Evolutionary conservation across 106 monocot genomes (phyloP).

Genomic region (Dendrobium chrysotoxum): DNA sequence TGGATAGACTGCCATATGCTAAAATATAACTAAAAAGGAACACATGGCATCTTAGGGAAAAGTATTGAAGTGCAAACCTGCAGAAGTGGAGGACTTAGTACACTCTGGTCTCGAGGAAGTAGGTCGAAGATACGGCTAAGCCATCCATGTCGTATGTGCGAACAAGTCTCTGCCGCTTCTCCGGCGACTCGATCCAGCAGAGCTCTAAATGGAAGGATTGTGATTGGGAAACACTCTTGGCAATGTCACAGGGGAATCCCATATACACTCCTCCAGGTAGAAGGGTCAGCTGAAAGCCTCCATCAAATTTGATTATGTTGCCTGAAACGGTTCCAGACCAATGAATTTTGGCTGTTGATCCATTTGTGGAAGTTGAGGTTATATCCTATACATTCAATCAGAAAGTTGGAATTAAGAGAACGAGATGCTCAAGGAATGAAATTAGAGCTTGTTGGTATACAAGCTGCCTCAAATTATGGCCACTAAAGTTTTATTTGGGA

Average conservation of each 20-base stretch:
- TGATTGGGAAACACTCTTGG: conserved; percentile 56
- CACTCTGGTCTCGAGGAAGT: conserved; percentile 63
- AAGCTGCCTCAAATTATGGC: no score
- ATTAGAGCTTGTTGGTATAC: neutral
- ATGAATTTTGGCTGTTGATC: conserved; percentile 53
- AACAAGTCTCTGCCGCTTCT: conserved; percentile 74
- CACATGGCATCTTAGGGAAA: no score
- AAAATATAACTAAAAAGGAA: no score
- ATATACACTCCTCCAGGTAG: conserved; percentile 91
- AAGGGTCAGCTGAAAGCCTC: conserved; percentile 75
- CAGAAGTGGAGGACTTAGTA: conserved; percentile 6
- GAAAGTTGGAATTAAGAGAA: neutral
- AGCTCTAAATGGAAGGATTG: conserved; percentile 91
- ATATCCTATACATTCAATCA: conserved; percentile 36
- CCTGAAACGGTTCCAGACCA: conserved; percentile 62
- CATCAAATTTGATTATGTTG: conserved; percentile 70
- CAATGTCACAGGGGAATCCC: conserved; percentile 72
- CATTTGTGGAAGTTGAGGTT: conserved; percentile 30
- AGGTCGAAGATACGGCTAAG: conserved; percentile 82
- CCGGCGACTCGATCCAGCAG: conserved; percentile 85
- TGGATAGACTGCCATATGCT: no score
- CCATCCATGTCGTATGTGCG: conserved; percentile 82
- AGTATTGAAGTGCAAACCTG: no score
- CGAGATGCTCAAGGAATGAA: neutral
- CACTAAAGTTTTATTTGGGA: no score